These are phyloP conservation scores for Symbiotaphrina buchneri DNA, from an alignment of 495 filamentous ascomycete species.

Conservation along the genomic window DNA sequence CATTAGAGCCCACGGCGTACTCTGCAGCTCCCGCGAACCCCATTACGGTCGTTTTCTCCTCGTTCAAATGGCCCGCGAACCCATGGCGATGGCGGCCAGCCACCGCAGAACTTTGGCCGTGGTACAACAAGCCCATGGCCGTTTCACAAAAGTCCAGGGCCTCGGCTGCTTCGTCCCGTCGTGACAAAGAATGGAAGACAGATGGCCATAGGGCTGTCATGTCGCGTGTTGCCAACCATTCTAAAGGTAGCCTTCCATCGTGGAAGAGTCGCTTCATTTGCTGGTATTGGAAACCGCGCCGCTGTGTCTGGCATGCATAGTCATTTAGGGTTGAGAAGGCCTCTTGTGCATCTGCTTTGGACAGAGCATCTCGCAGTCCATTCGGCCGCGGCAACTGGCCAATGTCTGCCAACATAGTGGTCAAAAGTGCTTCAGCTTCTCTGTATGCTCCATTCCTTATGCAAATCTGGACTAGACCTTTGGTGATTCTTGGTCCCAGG, in stretches of 20 bases:
- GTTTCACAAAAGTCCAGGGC: no score
- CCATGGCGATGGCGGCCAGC: no score
- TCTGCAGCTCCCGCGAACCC: no score
- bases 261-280: constrained; percentile 15
- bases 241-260: constrained; percentile 12
- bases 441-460: constrained; percentile 11
- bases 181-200: no score
- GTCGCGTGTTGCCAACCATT: constrained; percentile 25
- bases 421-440: constrained; percentile 19
- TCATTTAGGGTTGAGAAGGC: constrained; percentile 1
- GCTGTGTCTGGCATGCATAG: constrained; percentile 9
- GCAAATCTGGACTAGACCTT: constrained; percentile 19
- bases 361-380: no score
- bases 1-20: no score
- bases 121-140: no score
- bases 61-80: no score
- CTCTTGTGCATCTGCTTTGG: background rate
- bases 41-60: no score
- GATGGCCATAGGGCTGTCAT: no score
- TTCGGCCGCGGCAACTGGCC: background rate
- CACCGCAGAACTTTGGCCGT: no score
- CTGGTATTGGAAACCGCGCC: constrained; percentile 12
- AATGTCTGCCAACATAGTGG: constrained; percentile 7
- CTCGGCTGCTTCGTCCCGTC: no score
- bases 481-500: constrained; percentile 16